Evolutionary conservation across 306 rosid genomes (phyloP).

Genomic region (Vachellia collinsii): DNA sequence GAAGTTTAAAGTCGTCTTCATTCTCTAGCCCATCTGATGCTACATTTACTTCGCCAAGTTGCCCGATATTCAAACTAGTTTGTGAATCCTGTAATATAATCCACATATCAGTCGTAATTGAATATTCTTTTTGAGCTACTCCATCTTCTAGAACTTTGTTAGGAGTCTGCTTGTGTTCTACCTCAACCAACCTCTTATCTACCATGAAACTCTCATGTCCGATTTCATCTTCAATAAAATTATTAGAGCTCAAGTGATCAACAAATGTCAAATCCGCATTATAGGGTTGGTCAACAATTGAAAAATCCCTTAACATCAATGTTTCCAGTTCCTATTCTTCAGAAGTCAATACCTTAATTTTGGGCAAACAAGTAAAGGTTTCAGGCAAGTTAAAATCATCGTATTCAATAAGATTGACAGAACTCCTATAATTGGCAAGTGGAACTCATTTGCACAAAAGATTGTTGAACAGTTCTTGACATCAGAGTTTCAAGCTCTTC

Average conservation of each 20-base stretch:
- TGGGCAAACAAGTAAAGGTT: conserved; percentile 34
- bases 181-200: conserved; percentile 14
- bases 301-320: conserved; percentile 24
- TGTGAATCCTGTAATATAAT: conserved; percentile 17
- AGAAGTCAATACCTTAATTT: conserved; percentile 34
- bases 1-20: not conserved
- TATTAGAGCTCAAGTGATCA: not conserved
- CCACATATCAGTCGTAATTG: conserved; percentile 20
- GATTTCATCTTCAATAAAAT: conserved; percentile 32
- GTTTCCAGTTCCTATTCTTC: conserved; percentile 31
- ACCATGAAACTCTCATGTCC: not conserved
- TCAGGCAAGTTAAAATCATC: conserved; percentile 26
- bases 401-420: conserved; percentile 23
- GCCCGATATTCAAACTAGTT: conserved; percentile 18
- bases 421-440: conserved; percentile 2
- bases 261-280: conserved; percentile 21
- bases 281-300: conserved; percentile 31
- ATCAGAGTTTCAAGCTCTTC: conserved; percentile 15
- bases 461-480: conserved; percentile 26
- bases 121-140: conserved; percentile 26
- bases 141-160: conserved; percentile 34
- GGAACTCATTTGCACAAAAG: conserved; percentile 23
- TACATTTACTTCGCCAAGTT: conserved; percentile 27
- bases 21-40: conserved; percentile 27
- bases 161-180: conserved; percentile 22